These are phyloP conservation scores for Ramaria sp. DNA, from an alignment of 768 basidiomycete genomes.

Conservation along the genomic window DNA sequence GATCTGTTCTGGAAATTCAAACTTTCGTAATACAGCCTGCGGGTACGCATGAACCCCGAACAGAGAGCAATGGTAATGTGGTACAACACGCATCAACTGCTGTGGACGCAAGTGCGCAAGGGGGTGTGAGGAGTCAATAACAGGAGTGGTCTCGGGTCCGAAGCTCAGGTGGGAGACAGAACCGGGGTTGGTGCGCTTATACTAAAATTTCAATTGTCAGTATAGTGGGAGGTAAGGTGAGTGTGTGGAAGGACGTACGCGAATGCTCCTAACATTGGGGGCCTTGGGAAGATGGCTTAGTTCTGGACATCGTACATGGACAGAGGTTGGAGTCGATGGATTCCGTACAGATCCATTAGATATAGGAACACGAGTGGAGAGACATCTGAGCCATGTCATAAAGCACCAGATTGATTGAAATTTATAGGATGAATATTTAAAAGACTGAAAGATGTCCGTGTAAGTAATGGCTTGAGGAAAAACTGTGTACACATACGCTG, in stretches of 20 bases:
- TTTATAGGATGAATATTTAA: no score
- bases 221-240: neutral
- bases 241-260: neutral
- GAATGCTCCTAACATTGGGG: neutral
- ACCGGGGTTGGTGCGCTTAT: constrained; percentile 7
- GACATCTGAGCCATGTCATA: no score
- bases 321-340: no score
- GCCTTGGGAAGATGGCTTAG: neutral
- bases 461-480: no score
- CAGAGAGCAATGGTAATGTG: neutral
- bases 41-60: constrained; percentile 4
- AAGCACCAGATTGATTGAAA: no score
- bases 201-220: neutral
- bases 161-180: neutral
- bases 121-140: neutral
- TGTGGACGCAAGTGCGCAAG: neutral
- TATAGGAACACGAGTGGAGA: no score
- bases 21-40: constrained; percentile 1
- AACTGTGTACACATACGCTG: no score
- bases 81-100: neutral
- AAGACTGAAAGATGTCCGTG: no score
- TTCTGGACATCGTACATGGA: neutral
- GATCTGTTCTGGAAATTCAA: neutral
- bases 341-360: no score
- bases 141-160: neutral